Percentiles rank a stretch among this genome's conserved stretches.
Conservation (phyloP, 129 eudicot genomes). For the Saposhnikovia divaricata region DNA sequence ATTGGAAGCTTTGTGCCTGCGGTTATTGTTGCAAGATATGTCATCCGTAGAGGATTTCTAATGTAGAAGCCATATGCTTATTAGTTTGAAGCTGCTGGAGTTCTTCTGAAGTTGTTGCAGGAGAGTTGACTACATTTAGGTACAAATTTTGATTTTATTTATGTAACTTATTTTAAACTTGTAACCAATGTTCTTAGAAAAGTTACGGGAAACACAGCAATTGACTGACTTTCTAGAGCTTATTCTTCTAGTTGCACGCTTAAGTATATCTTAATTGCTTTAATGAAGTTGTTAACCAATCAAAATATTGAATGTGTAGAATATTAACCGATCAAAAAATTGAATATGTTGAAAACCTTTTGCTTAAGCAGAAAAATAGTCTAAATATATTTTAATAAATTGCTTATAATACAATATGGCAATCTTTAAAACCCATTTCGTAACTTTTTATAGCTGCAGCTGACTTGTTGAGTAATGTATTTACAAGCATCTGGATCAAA, state of each 20-base stretch:
- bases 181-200: neutral
- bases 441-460: neutral
- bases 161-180: neutral
- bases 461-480: neutral
- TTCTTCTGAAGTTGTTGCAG: neutral
- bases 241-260: neutral
- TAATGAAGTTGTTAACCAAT: neutral
- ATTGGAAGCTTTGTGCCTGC: slow-evolving; percentile 2
- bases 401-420: neutral
- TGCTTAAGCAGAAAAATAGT: neutral
- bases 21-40: slow-evolving; percentile 1
- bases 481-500: neutral
- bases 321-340: neutral
- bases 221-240: neutral
- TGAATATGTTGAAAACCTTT: neutral
- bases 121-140: neutral
- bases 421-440: neutral
- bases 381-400: neutral
- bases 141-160: neutral
- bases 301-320: neutral
- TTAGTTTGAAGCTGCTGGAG: neutral
- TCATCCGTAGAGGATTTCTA: neutral
- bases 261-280: neutral
- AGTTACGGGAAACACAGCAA: neutral
- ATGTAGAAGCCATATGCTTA: slow-evolving; percentile 4